Percentiles rank a stretch among this genome's conserved stretches.
These are phyloP conservation scores for Crocinoboletus sp. DNA, from an alignment of 1,284 basidiomycete species.

Conservation along the genomic window DNA sequence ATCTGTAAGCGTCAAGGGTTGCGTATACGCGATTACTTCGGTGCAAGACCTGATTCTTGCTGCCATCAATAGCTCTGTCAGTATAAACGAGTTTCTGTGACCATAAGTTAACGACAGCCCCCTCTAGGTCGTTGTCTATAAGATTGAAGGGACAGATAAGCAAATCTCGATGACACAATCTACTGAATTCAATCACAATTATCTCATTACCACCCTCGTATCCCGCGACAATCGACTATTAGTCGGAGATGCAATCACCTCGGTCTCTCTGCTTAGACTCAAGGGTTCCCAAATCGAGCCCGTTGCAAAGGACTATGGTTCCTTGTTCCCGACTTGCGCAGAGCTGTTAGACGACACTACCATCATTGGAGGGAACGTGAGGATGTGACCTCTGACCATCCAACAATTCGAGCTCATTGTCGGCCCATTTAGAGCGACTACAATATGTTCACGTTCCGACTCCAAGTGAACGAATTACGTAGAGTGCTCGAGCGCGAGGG, in stretches of 20 bases:
- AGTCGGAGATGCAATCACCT: conserved; percentile 80
- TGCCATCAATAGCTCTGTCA: conserved; percentile 70
- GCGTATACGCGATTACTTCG: conserved; percentile 54
- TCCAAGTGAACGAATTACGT: conserved; percentile 40
- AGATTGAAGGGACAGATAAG: conserved; percentile 35
- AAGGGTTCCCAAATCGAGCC: conserved; percentile 47
- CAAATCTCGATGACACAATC: conserved; percentile 39
- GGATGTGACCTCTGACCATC: conserved; percentile 20
- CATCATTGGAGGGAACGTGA: conserved; percentile 76
- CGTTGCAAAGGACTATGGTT: conserved; percentile 73
- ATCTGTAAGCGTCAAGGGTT: conserved; percentile 46
- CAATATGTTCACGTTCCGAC: conserved; percentile 70
- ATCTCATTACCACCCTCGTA: conserved; percentile 64
- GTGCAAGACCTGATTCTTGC: conserved; percentile 54
- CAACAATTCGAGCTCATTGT: conserved; percentile 1
- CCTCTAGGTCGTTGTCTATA: conserved; percentile 45
- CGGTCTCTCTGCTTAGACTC: conserved; percentile 68
- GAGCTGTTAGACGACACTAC: conserved; percentile 50
- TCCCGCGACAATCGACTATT: conserved; percentile 49
- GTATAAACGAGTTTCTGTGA: conserved; percentile 25
- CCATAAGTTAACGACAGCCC: background rate
- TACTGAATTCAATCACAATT: conserved; percentile 74
- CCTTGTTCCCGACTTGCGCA: conserved; percentile 65
- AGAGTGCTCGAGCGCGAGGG: conserved; percentile 57
- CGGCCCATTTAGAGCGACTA: conserved; percentile 53